Percentiles rank a stretch among this genome's conserved stretches.
These are phyloP conservation scores for Pseudophaeomoniella oleicola DNA, from an alignment of 2,329 filamentous ascomycete species.

Conservation along the genomic window DNA sequence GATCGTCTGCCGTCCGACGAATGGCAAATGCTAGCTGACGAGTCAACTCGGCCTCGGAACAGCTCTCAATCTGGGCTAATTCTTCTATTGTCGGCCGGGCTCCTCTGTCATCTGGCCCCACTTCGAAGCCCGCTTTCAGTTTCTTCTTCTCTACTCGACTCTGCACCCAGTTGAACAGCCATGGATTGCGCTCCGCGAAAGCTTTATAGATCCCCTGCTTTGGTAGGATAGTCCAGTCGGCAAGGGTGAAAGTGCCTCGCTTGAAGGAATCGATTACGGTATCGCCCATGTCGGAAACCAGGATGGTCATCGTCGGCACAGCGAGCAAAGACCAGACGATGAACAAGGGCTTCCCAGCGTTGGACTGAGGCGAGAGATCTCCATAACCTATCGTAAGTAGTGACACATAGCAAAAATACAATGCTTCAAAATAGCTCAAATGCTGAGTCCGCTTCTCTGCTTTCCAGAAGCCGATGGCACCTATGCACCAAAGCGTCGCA, in stretches of 20 bases:
- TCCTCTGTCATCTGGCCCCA: constrained; percentile 11
- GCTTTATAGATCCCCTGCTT: constrained; percentile 40
- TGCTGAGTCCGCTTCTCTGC: constrained; percentile 38
- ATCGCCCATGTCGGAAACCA: constrained; percentile 71
- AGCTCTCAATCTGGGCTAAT: constrained; percentile 29
- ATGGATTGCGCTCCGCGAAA: constrained; percentile 32
- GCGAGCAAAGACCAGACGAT: constrained; percentile 86
- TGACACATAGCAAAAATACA: constrained; percentile 78
- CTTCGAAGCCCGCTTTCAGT: constrained; percentile 31
- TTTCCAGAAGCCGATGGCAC: constrained; percentile 60
- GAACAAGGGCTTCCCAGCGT: constrained; percentile 70
- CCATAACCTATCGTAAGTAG: constrained; percentile 82
- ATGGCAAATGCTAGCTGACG: constrained; percentile 56
- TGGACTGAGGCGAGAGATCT: constrained; percentile 61
- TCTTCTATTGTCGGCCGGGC: constrained; percentile 23
- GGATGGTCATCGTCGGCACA: constrained; percentile 73
- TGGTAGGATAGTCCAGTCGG: constrained; percentile 52
- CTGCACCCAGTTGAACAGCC: constrained; percentile 22
- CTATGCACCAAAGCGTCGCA: constrained; percentile 63
- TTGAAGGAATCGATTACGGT: constrained; percentile 60
- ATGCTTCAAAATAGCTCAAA: constrained; percentile 61
- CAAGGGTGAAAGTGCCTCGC: constrained; percentile 42
- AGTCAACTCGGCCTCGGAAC: constrained; percentile 43
- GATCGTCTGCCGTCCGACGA: constrained; percentile 47
- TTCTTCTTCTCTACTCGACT: constrained; percentile 28